Percentiles rank a stretch among this genome's conserved stretches.
Conservation (phyloP, 2,329 filamentous ascomycete species). For the Plenodomus tracheiphilus region DNA sequence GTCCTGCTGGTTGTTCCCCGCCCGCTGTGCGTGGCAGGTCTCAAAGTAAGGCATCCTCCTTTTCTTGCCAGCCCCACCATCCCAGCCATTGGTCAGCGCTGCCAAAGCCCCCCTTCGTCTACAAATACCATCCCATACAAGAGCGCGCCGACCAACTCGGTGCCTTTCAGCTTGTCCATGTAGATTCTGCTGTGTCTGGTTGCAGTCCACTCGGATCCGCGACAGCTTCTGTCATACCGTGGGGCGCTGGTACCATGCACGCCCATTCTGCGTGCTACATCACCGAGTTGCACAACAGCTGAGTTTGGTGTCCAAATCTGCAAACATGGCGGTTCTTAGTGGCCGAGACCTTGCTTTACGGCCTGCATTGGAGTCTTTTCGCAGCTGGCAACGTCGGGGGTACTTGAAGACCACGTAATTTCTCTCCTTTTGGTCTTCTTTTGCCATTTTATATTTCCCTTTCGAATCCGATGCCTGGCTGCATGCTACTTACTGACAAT, state of each 20-base stretch:
- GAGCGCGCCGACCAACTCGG: background rate
- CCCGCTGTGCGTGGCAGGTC: slow-evolving; percentile 28
- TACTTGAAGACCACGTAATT: slow-evolving; percentile 37
- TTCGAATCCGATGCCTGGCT: slow-evolving; percentile 12
- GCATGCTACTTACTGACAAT: slow-evolving; percentile 42
- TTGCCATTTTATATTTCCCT: slow-evolving; percentile 24
- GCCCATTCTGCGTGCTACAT: slow-evolving; percentile 35
- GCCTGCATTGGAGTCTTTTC: slow-evolving; percentile 33
- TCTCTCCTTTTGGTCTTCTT: slow-evolving; percentile 28
- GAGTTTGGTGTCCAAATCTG: slow-evolving; percentile 34
- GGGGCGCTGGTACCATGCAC: slow-evolving; percentile 30
- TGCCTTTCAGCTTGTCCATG: slow-evolving; percentile 9
- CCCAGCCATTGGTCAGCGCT: slow-evolving; percentile 12
- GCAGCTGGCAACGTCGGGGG: slow-evolving; percentile 31
- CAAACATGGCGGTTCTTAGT: slow-evolving; percentile 35
- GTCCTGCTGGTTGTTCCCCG: slow-evolving; percentile 27
- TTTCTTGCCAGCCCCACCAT: slow-evolving; percentile 14
- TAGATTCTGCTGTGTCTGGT: background rate
- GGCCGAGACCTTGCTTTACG: slow-evolving; percentile 37
- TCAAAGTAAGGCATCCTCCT: slow-evolving; percentile 32
- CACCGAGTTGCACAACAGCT: slow-evolving; percentile 41
- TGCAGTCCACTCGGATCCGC: background rate
- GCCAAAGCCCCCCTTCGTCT: slow-evolving; percentile 5
- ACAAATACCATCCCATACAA: background rate
- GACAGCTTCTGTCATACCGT: slow-evolving; percentile 21